A percentile compares a stretch with the other conserved stretches of the same genome.
Conservation (phyloP, 139 green algal genomes). For the Tetradesmus lagerheimii region DNA sequence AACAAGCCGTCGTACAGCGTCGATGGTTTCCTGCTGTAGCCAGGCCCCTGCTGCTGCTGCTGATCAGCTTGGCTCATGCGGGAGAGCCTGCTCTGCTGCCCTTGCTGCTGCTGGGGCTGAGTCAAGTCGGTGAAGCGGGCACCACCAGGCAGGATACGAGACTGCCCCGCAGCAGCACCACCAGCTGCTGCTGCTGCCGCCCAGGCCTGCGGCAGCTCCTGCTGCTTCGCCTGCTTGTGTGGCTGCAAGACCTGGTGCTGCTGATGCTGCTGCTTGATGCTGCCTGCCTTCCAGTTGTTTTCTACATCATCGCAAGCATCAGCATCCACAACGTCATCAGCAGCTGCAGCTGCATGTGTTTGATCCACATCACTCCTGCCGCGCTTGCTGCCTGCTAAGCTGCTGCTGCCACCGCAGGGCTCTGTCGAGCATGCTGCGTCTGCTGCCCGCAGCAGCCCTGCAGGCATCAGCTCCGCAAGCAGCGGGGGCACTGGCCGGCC, state of each 20-base stretch:
- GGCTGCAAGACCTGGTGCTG: slow-evolving; percentile 11
- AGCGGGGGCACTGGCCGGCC: slow-evolving; percentile 28
- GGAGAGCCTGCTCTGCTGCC: neutral
- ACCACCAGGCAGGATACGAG: too few species aligned
- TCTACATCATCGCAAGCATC: too few species aligned
- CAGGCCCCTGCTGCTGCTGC: slow-evolving; percentile 6
- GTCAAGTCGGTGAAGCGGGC: too few species aligned
- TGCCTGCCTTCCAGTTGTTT: neutral
- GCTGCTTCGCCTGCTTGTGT: slow-evolving; percentile 2
- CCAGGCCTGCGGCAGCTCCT: neutral
- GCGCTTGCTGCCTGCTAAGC: neutral
- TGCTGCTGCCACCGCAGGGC: neutral
- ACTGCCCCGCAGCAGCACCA: neutral
- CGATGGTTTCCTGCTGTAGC: neutral
- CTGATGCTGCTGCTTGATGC: neutral
- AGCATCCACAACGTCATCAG: too few species aligned
- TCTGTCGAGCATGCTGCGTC: neutral
- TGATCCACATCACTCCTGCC: neutral
- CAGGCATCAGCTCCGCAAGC: slow-evolving; percentile 26
- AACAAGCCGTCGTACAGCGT: neutral
- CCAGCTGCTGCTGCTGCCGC: slow-evolving; percentile 28
- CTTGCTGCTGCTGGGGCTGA: too few species aligned
- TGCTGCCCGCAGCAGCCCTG: slow-evolving; percentile 1
- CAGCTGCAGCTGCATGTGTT: too few species aligned
- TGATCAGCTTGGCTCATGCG: neutral